Evolutionary conservation across 169 alveolate genomes (phyloP).

Genomic region (Eimeria praecox): DNA sequence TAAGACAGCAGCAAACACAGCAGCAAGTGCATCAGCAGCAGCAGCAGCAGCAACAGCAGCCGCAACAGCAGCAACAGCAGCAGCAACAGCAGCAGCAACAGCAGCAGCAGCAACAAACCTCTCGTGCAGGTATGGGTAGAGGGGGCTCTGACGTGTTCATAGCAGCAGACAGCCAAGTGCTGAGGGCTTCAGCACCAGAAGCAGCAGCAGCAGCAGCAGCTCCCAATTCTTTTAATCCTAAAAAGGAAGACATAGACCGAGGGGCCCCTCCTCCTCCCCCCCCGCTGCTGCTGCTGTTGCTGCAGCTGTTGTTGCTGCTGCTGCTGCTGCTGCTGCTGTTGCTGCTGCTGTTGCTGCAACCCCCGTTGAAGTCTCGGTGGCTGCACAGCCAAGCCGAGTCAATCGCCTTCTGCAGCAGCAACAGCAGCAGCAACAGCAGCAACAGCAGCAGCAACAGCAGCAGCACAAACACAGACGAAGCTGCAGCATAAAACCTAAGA

Average conservation of each 20-base stretch:
- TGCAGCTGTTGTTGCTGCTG: no score
- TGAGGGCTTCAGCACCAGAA: slow-evolving; percentile 54
- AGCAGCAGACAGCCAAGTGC: slow-evolving; percentile 36
- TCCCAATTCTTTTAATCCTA: slow-evolving; percentile 14
- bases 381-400: slow-evolving; percentile 22
- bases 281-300: no score
- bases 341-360: no score
- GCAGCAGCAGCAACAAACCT: neutral
- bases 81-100: neutral
- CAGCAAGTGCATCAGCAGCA: no score
- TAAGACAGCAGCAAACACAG: no score
- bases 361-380: slow-evolving; percentile 12
- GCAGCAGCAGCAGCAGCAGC: slow-evolving; percentile 67
- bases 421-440: neutral
- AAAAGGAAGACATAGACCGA: neutral
- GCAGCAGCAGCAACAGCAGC: neutral
- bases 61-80: neutral
- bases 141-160: neutral
- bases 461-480: no score
- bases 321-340: no score
- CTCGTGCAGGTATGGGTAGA: neutral
- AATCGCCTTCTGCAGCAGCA: slow-evolving; percentile 10
- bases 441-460: neutral
- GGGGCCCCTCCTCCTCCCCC: no score
- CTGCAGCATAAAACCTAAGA: no score